Percentiles rank a stretch among this genome's conserved stretches.
phyloP scores from a whole-genome alignment of 176 grass and related monocot genomes.

The Juncus effusus region DNA sequence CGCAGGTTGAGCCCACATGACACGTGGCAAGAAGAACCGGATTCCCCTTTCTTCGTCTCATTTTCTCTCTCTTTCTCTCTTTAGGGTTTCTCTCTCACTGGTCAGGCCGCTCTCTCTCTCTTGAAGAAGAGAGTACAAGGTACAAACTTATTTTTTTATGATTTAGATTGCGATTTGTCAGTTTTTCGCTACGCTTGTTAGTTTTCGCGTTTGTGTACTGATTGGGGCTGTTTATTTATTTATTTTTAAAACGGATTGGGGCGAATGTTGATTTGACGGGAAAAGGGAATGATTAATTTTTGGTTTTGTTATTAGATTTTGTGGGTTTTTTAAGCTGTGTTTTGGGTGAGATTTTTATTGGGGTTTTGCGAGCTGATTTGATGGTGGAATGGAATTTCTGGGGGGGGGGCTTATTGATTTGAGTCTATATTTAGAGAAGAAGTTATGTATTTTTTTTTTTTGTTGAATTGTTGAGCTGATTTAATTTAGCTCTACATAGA shows the following conservation, averaged over 20 bases:
- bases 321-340: no score
- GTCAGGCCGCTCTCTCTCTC: conserved; percentile 22
- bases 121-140: conserved; percentile 22
- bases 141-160: conserved; percentile 2
- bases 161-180: conserved; percentile 5
- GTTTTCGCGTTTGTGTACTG: not conserved
- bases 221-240: not conserved
- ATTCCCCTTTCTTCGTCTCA: conserved; percentile 13
- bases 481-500: no score
- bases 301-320: not conserved
- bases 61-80: not conserved
- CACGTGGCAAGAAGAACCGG: conserved; percentile 31
- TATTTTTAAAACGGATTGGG: not conserved
- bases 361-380: no score
- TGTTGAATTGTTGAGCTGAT: no score
- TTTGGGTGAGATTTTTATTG: no score
- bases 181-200: not conserved
- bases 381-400: no score
- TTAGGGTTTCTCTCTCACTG: conserved; percentile 10
- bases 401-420: no score
- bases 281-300: no score
- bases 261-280: no score
- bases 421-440: no score
- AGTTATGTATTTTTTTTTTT: no score
- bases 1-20: conserved; percentile 15